Evolutionary conservation across 257 asterid species (phyloP).

Genomic region (Solanum tarapatanum): DNA sequence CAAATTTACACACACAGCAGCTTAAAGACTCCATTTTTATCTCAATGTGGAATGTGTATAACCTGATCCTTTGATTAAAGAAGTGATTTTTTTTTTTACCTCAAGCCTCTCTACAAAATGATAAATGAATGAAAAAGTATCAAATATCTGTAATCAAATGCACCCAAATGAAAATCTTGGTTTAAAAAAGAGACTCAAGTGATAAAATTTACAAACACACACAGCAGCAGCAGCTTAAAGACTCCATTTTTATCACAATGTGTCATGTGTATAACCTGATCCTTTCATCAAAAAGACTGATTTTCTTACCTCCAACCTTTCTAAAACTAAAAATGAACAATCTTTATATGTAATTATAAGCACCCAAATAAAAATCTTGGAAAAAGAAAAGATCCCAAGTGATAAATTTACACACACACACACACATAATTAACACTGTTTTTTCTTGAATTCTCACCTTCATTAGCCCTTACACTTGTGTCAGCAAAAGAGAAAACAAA

Average conservation of each 20-base stretch:
- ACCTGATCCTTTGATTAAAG: not conserved
- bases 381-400: not conserved
- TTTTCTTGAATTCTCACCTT: conserved; percentile 34
- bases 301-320: not conserved
- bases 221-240: not conserved
- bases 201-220: not conserved
- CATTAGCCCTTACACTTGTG: conserved; percentile 13
- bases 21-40: not conserved
- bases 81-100: not conserved
- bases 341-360: not conserved
- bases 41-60: not conserved
- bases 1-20: not conserved
- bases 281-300: not conserved
- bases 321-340: not conserved
- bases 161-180: not conserved
- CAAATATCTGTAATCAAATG: not conserved
- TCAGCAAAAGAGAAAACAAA: not conserved
- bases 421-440: conserved; percentile 11
- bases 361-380: not conserved
- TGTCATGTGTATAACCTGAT: too few relatives aligned
- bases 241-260: not conserved
- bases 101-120: not conserved
- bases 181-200: not conserved
- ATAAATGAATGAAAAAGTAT: not conserved
- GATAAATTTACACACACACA: not conserved